Evolutionary conservation across 352 stramenopile species (phyloP), one percentile per base, ranked within the genome.

Genomic region (Pythium pyrilobum): DNA sequence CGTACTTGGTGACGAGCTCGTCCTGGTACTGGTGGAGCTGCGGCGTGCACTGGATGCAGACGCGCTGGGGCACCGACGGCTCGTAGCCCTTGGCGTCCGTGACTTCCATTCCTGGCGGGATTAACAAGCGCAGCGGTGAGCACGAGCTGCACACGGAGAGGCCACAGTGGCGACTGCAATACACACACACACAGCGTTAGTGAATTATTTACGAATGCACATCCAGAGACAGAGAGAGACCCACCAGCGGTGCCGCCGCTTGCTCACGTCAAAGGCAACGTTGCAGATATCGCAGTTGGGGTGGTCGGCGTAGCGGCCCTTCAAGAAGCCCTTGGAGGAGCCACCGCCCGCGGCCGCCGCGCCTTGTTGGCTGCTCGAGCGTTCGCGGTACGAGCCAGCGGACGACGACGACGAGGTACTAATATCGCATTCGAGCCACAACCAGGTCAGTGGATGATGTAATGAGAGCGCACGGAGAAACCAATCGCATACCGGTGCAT

Each of bases 221-320:
- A 44, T n/a, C n/a, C 5, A 16, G n/a, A 34, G 28, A 61, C 25
- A 23, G 8, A 11, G 7, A 23, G 18, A 28, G 5, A 62, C 55
- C 32, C 36, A 85, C 74, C 77, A 89, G 40, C 85, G 78, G 31
- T 89, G 78, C 18, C 78, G 74, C 12, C 64, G 71, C 43, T 81
- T 78, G 21, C 71, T 72, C 37, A 89, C 61, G 33, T 89, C 78
- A 32, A 89, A 89, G 11, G 31, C 32, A n/a, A 75, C 44, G n/a
- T 42, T 48, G 64, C 78, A 89, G 28, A 87, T 64, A 40, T 87
- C 75, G 66, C 75, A 87, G 45, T 80, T 82, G 3, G 78, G 78
- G 36, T 89, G 75, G 48, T 84, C 68, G 8, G 66, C 58, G 56
- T 89, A 89, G n/a, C 78, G 73, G n/a, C 80, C 80, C 21, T 81